Percentiles rank a stretch among this genome's conserved stretches.
phyloP scores from a whole-genome alignment of 805 yeast species.

The Huiozyma naganishii region DNA sequence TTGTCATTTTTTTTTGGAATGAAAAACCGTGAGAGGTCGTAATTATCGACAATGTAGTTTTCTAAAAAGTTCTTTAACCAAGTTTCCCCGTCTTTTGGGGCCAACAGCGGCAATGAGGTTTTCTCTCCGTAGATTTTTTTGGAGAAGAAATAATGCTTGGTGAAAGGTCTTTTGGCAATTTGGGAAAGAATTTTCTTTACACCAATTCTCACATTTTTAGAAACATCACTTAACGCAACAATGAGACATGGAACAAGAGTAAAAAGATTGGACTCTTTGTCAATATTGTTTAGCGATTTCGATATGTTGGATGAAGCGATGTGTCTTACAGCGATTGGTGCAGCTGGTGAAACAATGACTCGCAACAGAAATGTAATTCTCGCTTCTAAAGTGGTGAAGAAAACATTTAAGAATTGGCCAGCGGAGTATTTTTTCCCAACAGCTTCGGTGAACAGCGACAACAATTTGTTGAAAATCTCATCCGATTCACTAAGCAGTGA shows the following conservation, averaged over 20 bases:
- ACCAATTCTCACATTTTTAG: slow-evolving; percentile 39
- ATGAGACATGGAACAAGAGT: slow-evolving; percentile 49
- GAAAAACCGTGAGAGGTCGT: slow-evolving; percentile 35
- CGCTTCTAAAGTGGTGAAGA: slow-evolving; percentile 33
- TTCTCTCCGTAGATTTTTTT: slow-evolving; percentile 47
- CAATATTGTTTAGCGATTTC: slow-evolving; percentile 24
- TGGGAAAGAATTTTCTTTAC: slow-evolving; percentile 31
- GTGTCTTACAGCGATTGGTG: slow-evolving; percentile 49
- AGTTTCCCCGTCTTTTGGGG: slow-evolving; percentile 51
- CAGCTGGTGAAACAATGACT: slow-evolving; percentile 42
- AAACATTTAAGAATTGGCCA: slow-evolving; percentile 25
- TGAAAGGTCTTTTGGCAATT: slow-evolving; percentile 29
- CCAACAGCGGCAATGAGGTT: slow-evolving; percentile 39
- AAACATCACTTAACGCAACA: slow-evolving; percentile 42
- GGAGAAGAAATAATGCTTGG: slow-evolving; percentile 39
- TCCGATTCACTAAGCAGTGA: slow-evolving; percentile 26
- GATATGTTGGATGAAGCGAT: slow-evolving; percentile 36
- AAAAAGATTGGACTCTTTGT: slow-evolving; percentile 34
- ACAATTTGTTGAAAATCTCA: slow-evolving; percentile 33
- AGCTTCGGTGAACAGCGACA: slow-evolving; percentile 36
- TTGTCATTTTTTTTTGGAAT: slow-evolving; percentile 47
- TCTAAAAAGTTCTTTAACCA: slow-evolving; percentile 34
- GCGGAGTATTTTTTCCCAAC: slow-evolving; percentile 28
- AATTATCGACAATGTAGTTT: slow-evolving; percentile 41
- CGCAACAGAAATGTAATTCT: slow-evolving; percentile 50